Percentiles rank a stretch among this genome's conserved stretches.
These are phyloP conservation scores for Macrolepiota albuminosa DNA, from an alignment of 768 basidiomycete species.

Conservation along the genomic window DNA sequence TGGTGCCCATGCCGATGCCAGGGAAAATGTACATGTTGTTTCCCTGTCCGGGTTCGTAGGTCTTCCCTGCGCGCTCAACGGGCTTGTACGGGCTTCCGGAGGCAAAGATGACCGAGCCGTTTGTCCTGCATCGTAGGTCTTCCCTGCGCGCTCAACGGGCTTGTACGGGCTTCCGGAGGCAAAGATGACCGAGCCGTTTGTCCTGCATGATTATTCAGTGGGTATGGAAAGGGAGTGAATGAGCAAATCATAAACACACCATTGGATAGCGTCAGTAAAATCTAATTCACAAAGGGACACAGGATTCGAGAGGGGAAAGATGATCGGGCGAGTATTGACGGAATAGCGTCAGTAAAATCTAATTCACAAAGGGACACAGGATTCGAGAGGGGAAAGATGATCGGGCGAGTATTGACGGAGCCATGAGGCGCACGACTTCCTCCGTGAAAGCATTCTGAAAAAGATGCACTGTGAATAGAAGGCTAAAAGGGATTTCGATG, in stretches of 20 bases:
- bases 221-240: background rate
- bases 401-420: slow-evolving; percentile 61
- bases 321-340: slow-evolving; percentile 66
- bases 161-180: slow-evolving; percentile 73
- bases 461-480: slow-evolving; percentile 18
- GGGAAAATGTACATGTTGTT: slow-evolving; percentile 79
- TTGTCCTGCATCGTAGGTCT: slow-evolving; percentile 50
- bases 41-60: slow-evolving; percentile 65
- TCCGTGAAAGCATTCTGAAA: slow-evolving; percentile 57
- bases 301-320: slow-evolving; percentile 81
- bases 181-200: slow-evolving; percentile 62
- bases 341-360: slow-evolving; percentile 57
- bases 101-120: slow-evolving; percentile 66
- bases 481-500: background rate
- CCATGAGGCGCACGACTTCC: slow-evolving; percentile 60
- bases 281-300: slow-evolving; percentile 56
- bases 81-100: slow-evolving; percentile 67
- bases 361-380: slow-evolving; percentile 59
- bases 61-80: slow-evolving; percentile 41
- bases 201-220: slow-evolving; percentile 33
- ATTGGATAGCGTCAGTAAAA: slow-evolving; percentile 54
- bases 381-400: slow-evolving; percentile 81
- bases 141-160: slow-evolving; percentile 42
- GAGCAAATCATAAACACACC: slow-evolving; percentile 27
- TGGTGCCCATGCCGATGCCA: slow-evolving; percentile 57